Evolutionary conservation across 2,329 filamentous ascomycete genomes (phyloP).

Genomic region (Nannizziopsis barbatae): DNA sequence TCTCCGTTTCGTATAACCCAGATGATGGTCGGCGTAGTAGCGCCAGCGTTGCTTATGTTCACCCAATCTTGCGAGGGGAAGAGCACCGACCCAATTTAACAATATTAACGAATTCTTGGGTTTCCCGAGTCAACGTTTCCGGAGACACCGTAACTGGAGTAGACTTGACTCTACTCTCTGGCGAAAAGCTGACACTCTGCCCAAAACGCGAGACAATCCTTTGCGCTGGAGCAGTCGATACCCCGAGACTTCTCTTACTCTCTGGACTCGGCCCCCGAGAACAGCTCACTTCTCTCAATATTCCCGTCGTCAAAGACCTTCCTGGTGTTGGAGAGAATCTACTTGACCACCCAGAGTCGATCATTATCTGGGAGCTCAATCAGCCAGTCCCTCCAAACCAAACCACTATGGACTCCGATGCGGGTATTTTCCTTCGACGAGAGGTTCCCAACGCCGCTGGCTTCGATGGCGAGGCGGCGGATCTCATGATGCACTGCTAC

Average conservation of each 20-base stretch:
- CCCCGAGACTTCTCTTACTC: slow-evolving; percentile 45
- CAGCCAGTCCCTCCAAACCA: slow-evolving; percentile 64
- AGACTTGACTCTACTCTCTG: slow-evolving; percentile 54
- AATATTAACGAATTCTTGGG: slow-evolving; percentile 77
- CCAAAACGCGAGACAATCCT: slow-evolving; percentile 42
- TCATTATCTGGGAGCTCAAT: slow-evolving; percentile 69
- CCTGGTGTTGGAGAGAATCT: slow-evolving; percentile 31
- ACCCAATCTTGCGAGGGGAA: slow-evolving; percentile 73
- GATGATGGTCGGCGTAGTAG: slow-evolving; percentile 75
- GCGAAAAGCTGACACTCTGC: slow-evolving; percentile 39
- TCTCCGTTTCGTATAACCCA: slow-evolving; percentile 83
- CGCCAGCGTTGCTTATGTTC: slow-evolving; percentile 83
- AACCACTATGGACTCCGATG: slow-evolving; percentile 85
- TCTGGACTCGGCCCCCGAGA: slow-evolving; percentile 39
- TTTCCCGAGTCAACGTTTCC: slow-evolving; percentile 64
- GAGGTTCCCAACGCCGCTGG: slow-evolving; percentile 58
- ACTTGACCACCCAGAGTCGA: slow-evolving; percentile 53
- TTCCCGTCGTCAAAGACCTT: slow-evolving; percentile 21
- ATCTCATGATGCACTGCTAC: slow-evolving; percentile 96
- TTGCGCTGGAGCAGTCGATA: slow-evolving; percentile 44
- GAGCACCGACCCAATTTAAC: slow-evolving; percentile 76
- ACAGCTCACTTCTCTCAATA: slow-evolving; percentile 19
- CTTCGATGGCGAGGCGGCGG: slow-evolving; percentile 62
- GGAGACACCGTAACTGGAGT: slow-evolving; percentile 63
- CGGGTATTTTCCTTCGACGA: slow-evolving; percentile 75